phyloP scores from a whole-genome alignment of 179 eudicot genomes.

The Pouteria campechiana region DNA sequence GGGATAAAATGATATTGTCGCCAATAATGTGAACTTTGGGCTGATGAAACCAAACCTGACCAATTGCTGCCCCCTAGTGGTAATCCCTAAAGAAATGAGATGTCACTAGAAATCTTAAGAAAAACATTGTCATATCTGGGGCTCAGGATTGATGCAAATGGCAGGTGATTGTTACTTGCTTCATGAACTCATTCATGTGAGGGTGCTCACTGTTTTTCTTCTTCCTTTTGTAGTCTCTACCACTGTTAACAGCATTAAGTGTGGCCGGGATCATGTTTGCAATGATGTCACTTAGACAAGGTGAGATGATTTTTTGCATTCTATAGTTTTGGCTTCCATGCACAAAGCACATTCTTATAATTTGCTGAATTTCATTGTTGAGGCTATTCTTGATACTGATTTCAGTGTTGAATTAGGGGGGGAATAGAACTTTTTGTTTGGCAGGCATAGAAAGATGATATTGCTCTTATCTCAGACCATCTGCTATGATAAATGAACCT shows the following conservation, averaged over 20 bases:
- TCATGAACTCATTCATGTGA: neutral
- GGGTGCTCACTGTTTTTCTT: neutral
- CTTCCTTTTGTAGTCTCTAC: constrained; percentile 61
- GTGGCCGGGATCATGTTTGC: constrained; percentile 52
- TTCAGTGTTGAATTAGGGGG: too few species aligned
- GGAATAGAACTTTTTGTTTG: too few species aligned
- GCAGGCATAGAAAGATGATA: too few species aligned
- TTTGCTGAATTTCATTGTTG: too few species aligned
- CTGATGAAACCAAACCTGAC: neutral
- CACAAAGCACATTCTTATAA: too few species aligned
- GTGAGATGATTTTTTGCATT: constrained; percentile 28
- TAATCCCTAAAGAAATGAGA: neutral
- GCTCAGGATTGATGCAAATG: too few species aligned
- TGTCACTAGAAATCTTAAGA: neutral
- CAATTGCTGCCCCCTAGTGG: neutral
- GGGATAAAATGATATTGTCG: too few species aligned
- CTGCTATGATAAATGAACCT: too few species aligned
- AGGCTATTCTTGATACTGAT: too few species aligned
- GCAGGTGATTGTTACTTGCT: neutral
- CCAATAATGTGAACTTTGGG: too few species aligned
- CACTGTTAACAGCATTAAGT: constrained; percentile 42
- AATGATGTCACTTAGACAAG: constrained; percentile 56
- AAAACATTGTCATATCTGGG: neutral
- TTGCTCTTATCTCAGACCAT: too few species aligned
- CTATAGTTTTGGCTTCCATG: too few species aligned